Evolutionary conservation across 495 filamentous ascomycete species (phyloP), one percentile per base, ranked within the genome.

Genomic region (Ascobolus immersus): DNA sequence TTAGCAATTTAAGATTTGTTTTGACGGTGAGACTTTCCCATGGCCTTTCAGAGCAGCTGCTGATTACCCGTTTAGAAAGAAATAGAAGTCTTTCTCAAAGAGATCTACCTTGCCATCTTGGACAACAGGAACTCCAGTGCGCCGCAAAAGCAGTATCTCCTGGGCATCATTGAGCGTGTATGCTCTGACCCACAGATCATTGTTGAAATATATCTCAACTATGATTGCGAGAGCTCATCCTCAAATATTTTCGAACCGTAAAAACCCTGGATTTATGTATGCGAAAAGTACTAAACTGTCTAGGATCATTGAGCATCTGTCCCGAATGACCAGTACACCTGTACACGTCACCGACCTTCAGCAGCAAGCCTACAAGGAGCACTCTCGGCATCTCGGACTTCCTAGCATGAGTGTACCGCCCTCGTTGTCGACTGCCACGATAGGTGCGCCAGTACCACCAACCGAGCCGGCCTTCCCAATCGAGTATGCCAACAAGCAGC

Each of bases 161-260:
- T 99, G 55, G 69, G 71, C 32, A 62, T 94, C 21, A 57, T 99
- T 24, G 77, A 78, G 39, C 60, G 84, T 37, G 56, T 94, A 20
- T 77, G 73, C 31, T 71, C 66, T 10, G 84, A 99, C 48, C 77
- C 82, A 4, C 61, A 77, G 23, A 82, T 78, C 0, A 50, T 99
- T 38, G 89, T 99, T 4, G 89, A 99, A 55, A 72, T 86, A 11
- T 99, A 94, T 52, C 65, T 99, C 35, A 99, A 99, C 50, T 99
- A 99, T 43, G 89, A 99, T 47, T 99, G 89, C 52, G 89, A 94
- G 45, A 61, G 80, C 21, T 76, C 77, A 15, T 73, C 75, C 2
- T 61, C 93, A 52, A 94, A 99, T 44, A 92, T 94, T 46, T 93
- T 90, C 52, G 84, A 99, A 51, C 59, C 62, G 59, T 61, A 44